Evolutionary conservation across 768 basidiomycete genomes (phyloP), one percentile per base, ranked within the genome.

Genomic region (Pleurotus giganteus): DNA sequence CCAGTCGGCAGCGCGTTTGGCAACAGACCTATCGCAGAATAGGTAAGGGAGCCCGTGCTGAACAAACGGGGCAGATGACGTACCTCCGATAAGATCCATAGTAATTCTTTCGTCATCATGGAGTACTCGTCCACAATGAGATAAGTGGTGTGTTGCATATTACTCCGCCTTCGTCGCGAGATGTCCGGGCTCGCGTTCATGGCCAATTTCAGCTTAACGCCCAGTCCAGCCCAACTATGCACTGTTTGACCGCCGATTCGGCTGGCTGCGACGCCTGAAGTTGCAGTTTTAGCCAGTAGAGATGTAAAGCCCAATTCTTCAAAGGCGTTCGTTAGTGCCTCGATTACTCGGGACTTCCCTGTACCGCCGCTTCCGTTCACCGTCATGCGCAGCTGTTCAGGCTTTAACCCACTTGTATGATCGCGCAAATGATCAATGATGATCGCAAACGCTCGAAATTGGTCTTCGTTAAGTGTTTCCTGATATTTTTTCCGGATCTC

Each of bases 241-340:
- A 52, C 15, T 8, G 50, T 52, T 7, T 5, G 13, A 7, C 50
- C 50, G 8, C 50, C 50, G 23, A 52, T 52, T 19, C 13, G 36
- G 37, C 50, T 52, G 6, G 50, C 50, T 15, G 50, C 50, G 6
- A 52, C 34, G 6, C 50, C 50, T 12, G 32, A 42, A 7, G 50
- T 52, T 7, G 50, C 50, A 9, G 50, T 52, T 24, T 42, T 42
- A 6, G 50, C 50, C 6, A 52, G 36, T 12, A 7, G n/a, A 12
- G n/a, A 5, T 13, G 7, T 24, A 5, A 23, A 12, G 11, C 50
- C 34, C 12, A 8, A 6, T 39, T 39, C 17, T 15, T 6, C 17
- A 28, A 52, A 52, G 17, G 13, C 9, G 6, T 8, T 19, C 6
- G 28, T 39, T 12, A 52, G 42, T 8, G 50, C 50, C 29, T 39